These are phyloP conservation scores for Nevesoporus exiguus DNA, from an alignment of 768 basidiomycete genomes.

Conservation along the genomic window DNA sequence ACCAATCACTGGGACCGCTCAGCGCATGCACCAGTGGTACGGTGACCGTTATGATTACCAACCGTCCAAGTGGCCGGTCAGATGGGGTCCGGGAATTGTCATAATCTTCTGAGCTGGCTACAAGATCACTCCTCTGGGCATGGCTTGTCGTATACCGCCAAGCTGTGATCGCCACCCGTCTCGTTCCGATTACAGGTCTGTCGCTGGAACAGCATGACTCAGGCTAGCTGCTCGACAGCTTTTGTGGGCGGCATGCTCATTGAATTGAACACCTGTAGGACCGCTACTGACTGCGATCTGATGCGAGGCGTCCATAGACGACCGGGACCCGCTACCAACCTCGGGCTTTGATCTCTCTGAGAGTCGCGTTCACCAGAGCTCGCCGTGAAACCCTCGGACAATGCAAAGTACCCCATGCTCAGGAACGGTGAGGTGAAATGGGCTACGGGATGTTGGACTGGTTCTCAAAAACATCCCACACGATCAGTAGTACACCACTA, in stretches of 20 bases:
- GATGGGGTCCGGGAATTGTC: no score
- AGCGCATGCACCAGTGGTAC: no score
- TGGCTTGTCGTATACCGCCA: not conserved
- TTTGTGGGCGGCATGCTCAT: not conserved
- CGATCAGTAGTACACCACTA: no score
- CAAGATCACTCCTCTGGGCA: no score
- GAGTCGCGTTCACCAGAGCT: no score
- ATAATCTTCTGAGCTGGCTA: no score
- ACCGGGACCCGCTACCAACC: not conserved
- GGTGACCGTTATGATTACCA: no score
- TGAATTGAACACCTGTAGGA: not conserved
- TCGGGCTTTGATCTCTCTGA: not conserved
- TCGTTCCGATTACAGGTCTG: not conserved
- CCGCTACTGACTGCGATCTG: not conserved
- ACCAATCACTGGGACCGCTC: no score
- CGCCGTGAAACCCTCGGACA: not conserved
- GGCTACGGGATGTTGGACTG: not conserved
- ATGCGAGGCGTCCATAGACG: not conserved
- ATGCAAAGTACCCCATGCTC: not conserved
- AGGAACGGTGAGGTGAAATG: no score
- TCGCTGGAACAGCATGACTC: not conserved
- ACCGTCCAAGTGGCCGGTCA: no score
- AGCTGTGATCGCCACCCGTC: conserved; percentile 7
- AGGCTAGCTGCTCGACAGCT: not conserved
- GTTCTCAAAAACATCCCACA: not conserved